These are phyloP conservation scores for Phytopythium ostracodes DNA, from an alignment of 352 stramenopile species.

Conservation along the genomic window DNA sequence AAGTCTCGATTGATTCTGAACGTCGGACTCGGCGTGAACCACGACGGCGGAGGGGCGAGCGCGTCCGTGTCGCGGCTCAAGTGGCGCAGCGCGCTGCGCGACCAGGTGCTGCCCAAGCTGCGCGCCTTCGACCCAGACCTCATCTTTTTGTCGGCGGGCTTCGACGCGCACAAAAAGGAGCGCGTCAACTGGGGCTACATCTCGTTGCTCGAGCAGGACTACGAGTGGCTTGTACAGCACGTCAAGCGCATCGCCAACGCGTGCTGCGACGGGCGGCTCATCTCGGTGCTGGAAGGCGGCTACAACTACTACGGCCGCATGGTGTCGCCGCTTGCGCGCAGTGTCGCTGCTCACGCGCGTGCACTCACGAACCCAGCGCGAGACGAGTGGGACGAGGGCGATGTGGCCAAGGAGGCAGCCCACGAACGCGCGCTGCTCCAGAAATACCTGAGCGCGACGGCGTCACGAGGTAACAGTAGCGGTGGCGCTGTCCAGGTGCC, in stretches of 20 bases:
- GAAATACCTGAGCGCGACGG: constrained; percentile 30
- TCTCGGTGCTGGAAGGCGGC: constrained; percentile 83
- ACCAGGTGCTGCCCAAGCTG: constrained; percentile 55
- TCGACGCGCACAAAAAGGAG: constrained; percentile 79
- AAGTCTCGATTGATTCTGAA: constrained; percentile 52
- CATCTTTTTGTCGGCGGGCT: constrained; percentile 80
- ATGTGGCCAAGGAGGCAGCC: constrained; percentile 43
- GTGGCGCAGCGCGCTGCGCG: constrained; percentile 73
- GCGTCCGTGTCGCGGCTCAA: constrained; percentile 57
- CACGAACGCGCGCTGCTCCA: constrained; percentile 49
- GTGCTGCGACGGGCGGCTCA: constrained; percentile 64
- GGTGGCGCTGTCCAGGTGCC: constrained; percentile 6
- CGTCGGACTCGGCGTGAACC: constrained; percentile 42
- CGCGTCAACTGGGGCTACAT: constrained; percentile 80
- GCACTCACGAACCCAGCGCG: constrained; percentile 48
- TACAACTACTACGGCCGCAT: constrained; percentile 87
- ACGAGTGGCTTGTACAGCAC: constrained; percentile 74
- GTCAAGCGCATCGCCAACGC: constrained; percentile 74
- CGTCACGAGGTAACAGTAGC: not conserved
- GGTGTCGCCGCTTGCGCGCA: constrained; percentile 76
- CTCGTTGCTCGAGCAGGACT: constrained; percentile 76
- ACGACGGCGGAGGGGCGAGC: constrained; percentile 2
- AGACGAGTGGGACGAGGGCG: constrained; percentile 39
- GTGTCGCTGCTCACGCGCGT: constrained; percentile 63
- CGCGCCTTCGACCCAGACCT: constrained; percentile 63